Base-by-base conservation (phyloP, 306 rosid genomes). In the Cucumis cinereus region DNA sequence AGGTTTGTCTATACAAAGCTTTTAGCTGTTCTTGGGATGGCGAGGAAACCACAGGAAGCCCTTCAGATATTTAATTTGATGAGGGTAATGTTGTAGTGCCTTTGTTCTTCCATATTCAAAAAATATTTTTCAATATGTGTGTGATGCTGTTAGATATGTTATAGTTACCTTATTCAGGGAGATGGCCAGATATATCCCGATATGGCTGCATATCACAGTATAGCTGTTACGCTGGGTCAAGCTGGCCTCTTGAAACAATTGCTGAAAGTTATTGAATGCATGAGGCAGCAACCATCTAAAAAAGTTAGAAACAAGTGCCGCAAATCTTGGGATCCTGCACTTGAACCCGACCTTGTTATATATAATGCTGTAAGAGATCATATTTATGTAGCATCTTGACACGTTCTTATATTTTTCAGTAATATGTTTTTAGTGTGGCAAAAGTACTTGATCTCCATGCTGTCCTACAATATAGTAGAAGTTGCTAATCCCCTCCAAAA, bases 1-100 rank as follows among this genome's bases (percentile, higher is more conserved):
- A 93, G 98, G 91, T 93, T 87, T 86, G 97, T 93, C 53, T 90
- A 91, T 79, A 93, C 98, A 4, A 91, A 93, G 76, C 92, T 93
- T 75, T 87, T 91, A 81, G 85, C 97, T 14, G 85, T 91, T 86
- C 98, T 93, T 53, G 98, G 97, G 79, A 91, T 83, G 87, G 87
- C 96, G 16, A 85, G 87, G 82, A 91, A 88, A 78, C 93, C 97
- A 9, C 80, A 83, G 82, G 97, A 90, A 85, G 97, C 97, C 77
- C 92, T 93, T 82, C 82, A 79, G 54, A 80, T 87, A 84, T 93
- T 91, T 82, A 85, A 91, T 61, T 55, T 73, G 80, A 91, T 91
- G 97, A 94, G 83, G 73, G 98, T 93, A 89, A 78, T 87, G 79
- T 62, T 77, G 79, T 60, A 81, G 73, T 81, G 67, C 80, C 75